Evolutionary conservation across 805 yeast species (phyloP).

Genomic region (Tetrapisispora phaffii): DNA sequence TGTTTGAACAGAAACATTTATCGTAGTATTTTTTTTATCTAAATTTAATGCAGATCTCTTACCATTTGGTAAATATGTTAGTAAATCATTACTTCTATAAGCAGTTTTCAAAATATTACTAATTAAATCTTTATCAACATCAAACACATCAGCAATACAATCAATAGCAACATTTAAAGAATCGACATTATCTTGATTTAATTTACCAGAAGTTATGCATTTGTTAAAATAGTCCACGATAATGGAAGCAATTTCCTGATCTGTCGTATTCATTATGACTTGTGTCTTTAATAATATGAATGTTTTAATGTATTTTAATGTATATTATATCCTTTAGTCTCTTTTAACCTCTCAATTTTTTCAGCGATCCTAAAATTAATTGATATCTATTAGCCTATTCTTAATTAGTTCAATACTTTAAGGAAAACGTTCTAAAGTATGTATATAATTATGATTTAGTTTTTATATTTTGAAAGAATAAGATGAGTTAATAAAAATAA

Average conservation of each 20-base stretch:
- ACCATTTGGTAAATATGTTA: slow-evolving; percentile 3
- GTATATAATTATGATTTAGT: too few relatives aligned
- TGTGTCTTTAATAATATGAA: neutral
- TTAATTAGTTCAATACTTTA: too few relatives aligned
- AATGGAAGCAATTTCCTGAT: slow-evolving; percentile 50
- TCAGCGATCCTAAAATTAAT: too few relatives aligned
- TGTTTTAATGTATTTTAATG: neutral
- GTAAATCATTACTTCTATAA: slow-evolving; percentile 40
- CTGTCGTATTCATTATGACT: neutral
- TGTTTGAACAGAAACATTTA: slow-evolving; percentile 15
- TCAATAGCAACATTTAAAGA: slow-evolving; percentile 87
- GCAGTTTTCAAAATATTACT: slow-evolving; percentile 26
- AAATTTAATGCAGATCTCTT: neutral
- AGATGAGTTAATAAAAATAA: too few relatives aligned
- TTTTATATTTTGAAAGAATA: too few relatives aligned
- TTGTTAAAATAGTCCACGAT: slow-evolving; percentile 60
- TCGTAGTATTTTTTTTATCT: neutral
- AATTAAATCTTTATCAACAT: slow-evolving; percentile 44
- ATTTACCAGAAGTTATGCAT: slow-evolving; percentile 47
- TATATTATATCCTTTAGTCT: neutral
- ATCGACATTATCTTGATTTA: slow-evolving; percentile 71
- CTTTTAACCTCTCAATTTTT: neutral
- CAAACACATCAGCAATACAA: slow-evolving; percentile 80
- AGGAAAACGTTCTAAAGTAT: too few relatives aligned
- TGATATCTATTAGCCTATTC: too few relatives aligned